Evolutionary conservation across 225 moss, liverwort and hornwort genomes (phyloP).

Genomic region (Thuidium tamariscinum): DNA sequence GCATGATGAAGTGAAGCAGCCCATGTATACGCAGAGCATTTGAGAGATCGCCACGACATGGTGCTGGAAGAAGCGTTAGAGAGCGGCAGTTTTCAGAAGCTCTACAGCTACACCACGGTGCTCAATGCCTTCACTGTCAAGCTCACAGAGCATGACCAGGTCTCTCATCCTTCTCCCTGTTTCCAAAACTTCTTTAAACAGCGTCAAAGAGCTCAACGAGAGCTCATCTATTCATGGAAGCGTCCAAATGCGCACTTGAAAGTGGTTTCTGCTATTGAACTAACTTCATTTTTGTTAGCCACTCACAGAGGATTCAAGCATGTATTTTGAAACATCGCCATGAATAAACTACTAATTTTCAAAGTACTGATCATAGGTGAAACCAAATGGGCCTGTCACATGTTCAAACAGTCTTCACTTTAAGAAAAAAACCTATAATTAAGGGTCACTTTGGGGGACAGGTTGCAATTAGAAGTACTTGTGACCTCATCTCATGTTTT

Average conservation of each 20-base stretch:
- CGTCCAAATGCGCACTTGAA: not conserved
- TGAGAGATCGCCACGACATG: conserved; percentile 44
- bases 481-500: not conserved
- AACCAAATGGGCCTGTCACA: not conserved
- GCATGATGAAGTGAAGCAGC: conserved; percentile 41
- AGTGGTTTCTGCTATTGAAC: not conserved
- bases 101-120: conserved; percentile 86
- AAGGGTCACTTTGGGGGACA: not conserved
- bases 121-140: conserved; percentile 83
- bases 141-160: conserved; percentile 52
- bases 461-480: not conserved
- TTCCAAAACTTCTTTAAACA: not conserved
- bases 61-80: conserved; percentile 53
- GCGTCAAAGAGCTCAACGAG: not conserved
- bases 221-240: not conserved
- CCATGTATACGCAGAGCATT: conserved; percentile 48
- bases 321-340: not conserved
- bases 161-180: not conserved
- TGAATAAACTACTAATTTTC: too few species aligned
- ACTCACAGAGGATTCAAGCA: not conserved
- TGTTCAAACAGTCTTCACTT: not conserved
- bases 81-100: conserved; percentile 64
- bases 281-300: not conserved
- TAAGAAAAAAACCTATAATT: not conserved
- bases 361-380: not conserved